A percentile compares a stretch with the other conserved stretches of the same genome.
These are phyloP conservation scores for Dictyostelium brefeldianum DNA, from an alignment of 78 protist species.

Conservation along the genomic window DNA sequence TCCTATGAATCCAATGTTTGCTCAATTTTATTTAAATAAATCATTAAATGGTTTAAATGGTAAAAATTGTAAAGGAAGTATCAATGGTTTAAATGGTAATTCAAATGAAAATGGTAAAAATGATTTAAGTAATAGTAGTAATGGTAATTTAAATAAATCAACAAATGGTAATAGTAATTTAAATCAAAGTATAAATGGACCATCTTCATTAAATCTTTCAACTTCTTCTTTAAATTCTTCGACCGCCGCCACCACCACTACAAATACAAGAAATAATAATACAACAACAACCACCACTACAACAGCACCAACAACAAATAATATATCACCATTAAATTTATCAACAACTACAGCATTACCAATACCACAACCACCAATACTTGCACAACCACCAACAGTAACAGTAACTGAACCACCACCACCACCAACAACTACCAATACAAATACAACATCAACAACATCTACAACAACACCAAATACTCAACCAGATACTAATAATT, in stretches of 20 bases:
- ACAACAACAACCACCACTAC: neutral
- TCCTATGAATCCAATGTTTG: slow-evolving; percentile 1
- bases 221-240: neutral
- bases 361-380: neutral
- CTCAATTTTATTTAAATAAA: neutral
- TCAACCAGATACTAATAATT: neutral
- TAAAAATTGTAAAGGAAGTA: neutral
- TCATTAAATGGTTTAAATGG: neutral
- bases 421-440: neutral
- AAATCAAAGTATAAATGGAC: neutral
- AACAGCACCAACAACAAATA: slow-evolving; percentile 2
- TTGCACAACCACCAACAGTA: neutral
- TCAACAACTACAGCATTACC: slow-evolving; percentile 4
- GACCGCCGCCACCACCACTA: neutral
- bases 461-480: neutral
- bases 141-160: neutral
- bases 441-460: neutral
- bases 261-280: neutral
- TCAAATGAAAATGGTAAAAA: neutral
- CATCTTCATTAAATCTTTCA: neutral
- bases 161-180: neutral
- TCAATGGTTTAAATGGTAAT: neutral
- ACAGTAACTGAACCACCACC: neutral
- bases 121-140: neutral
- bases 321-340: neutral